Conservation (phyloP, 2,329 filamentous ascomycete species). For the Onygenales sp. region DNA sequence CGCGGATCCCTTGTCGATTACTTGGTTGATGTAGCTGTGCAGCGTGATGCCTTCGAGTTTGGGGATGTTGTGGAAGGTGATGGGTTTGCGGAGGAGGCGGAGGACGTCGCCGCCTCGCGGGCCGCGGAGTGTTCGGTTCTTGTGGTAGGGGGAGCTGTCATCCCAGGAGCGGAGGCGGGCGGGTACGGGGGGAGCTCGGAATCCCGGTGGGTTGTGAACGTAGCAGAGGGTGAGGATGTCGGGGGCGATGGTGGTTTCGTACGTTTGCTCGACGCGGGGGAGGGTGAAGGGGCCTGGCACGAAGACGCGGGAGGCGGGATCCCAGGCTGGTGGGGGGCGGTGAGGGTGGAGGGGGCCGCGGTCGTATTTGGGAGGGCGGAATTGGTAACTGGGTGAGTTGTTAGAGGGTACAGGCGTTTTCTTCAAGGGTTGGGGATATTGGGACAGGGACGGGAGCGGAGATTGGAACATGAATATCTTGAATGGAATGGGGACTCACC, state of each 20-base stretch:
- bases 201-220: conserved; percentile 73
- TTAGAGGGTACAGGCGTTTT: conserved; percentile 3
- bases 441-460: too few relatives aligned
- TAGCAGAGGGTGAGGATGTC: conserved; percentile 88
- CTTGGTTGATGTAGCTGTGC: conserved; percentile 62
- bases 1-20: conserved; percentile 59
- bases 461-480: background rate
- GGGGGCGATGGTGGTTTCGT: conserved; percentile 71
- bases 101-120: conserved; percentile 65
- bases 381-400: conserved; percentile 65
- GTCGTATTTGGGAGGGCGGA: conserved; percentile 87
- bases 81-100: conserved; percentile 43
- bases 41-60: conserved; percentile 72
- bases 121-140: conserved; percentile 75
- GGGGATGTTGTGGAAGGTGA: conserved; percentile 76
- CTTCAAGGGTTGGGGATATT: too few relatives aligned
- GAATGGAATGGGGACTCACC: conserved; percentile 29
- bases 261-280: conserved; percentile 82
- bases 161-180: conserved; percentile 78
- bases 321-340: conserved; percentile 76
- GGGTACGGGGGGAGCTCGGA: conserved; percentile 45
- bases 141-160: conserved; percentile 85
- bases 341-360: conserved; percentile 88
- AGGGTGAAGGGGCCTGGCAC: conserved; percentile 83
- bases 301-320: conserved; percentile 80